Evolutionary conservation across 768 basidiomycete genomes (phyloP).

Genomic region (Psilocybe cyanescens): DNA sequence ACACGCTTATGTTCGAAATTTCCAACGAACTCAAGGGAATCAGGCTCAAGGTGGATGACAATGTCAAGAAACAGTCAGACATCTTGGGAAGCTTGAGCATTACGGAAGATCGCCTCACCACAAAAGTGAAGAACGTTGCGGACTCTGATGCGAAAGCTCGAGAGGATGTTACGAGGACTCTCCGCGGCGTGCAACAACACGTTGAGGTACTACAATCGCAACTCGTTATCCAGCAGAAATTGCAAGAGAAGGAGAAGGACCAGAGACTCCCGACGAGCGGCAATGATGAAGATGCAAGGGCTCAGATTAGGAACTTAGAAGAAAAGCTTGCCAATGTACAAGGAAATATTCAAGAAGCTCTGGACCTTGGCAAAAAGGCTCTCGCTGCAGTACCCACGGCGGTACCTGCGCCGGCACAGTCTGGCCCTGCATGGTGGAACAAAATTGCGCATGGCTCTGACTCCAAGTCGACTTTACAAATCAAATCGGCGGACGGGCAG

Average conservation of each 20-base stretch:
- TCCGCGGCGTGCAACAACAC: slow-evolving; percentile 58
- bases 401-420: slow-evolving; percentile 16
- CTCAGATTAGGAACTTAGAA: slow-evolving; percentile 59
- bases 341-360: slow-evolving; percentile 67
- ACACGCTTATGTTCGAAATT: slow-evolving; percentile 63
- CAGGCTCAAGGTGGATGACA: slow-evolving; percentile 55
- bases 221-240: slow-evolving; percentile 28
- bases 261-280: slow-evolving; percentile 20
- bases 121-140: slow-evolving; percentile 39
- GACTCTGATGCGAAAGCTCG: slow-evolving; percentile 58
- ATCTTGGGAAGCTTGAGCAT: slow-evolving; percentile 55
- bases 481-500: slow-evolving; percentile 78
- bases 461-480: slow-evolving; percentile 53
- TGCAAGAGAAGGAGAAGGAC: slow-evolving; percentile 30
- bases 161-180: slow-evolving; percentile 43
- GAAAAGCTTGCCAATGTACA: slow-evolving; percentile 65
- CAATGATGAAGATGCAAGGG: slow-evolving; percentile 60
- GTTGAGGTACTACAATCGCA: slow-evolving; percentile 51
- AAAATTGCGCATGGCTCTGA: slow-evolving; percentile 57
- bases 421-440: slow-evolving; percentile 70
- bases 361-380: slow-evolving; percentile 63
- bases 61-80: slow-evolving; percentile 52
- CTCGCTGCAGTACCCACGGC: slow-evolving; percentile 29
- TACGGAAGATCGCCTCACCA: slow-evolving; percentile 55
- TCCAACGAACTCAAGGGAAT: slow-evolving; percentile 57